phyloP scores from a whole-genome alignment of 208 protist genomes.

The Spironucleus salmonicida region DNA sequence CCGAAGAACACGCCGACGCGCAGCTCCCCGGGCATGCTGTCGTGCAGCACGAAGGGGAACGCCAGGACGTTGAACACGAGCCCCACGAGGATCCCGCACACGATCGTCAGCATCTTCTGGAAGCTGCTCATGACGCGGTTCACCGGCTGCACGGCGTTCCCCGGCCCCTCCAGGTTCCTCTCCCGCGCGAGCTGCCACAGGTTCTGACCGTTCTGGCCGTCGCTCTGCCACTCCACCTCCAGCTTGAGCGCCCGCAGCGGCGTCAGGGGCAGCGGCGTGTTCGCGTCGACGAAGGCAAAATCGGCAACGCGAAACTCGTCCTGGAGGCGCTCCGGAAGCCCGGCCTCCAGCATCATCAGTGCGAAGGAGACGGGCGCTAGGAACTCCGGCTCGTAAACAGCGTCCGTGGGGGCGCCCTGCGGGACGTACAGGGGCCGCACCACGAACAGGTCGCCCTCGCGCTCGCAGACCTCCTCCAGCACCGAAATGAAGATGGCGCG shows the following conservation, averaged over 20 bases:
- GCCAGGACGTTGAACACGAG: background rate
- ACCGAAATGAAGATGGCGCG: background rate
- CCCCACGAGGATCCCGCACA: background rate
- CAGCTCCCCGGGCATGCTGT: background rate
- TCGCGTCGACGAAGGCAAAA: background rate
- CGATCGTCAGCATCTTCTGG: background rate
- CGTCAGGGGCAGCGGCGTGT: background rate
- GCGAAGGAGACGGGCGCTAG: background rate
- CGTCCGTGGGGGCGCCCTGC: background rate
- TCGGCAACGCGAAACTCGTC: background rate
- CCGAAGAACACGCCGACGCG: background rate
- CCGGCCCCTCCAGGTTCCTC: background rate
- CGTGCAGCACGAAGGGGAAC: background rate
- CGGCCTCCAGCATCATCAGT: background rate
- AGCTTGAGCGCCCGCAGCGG: background rate
- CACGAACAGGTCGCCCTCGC: background rate
- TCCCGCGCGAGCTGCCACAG: background rate
- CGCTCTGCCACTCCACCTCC: background rate
- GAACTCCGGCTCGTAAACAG: background rate
- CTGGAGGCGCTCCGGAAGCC: background rate
- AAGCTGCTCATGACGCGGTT: background rate
- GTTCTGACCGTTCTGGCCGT: background rate
- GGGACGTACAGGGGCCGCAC: background rate
- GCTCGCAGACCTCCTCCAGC: background rate
- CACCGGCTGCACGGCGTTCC: background rate